phyloP scores from a whole-genome alignment of 257 asterid species.

The Striga asiatica region DNA sequence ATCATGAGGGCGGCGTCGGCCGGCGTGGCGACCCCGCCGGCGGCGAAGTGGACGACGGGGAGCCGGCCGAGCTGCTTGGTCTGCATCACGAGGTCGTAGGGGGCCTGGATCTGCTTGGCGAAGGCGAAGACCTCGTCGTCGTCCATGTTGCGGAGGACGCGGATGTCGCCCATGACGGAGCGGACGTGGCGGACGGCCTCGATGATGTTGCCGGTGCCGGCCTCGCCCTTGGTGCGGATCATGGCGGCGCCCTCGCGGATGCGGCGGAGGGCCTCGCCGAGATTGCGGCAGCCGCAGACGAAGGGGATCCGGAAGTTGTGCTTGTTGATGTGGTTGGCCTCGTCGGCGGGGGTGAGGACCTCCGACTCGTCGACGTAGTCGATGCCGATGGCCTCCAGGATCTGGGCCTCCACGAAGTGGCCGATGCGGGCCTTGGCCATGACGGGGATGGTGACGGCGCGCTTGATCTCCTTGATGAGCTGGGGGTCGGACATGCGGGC shows the following conservation, averaged over 20 bases:
- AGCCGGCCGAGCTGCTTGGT: constrained; percentile 80
- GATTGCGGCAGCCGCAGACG: constrained; percentile 94
- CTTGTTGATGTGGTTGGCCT: constrained; percentile 72
- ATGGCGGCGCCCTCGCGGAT: constrained; percentile 90
- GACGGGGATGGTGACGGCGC: constrained; percentile 80
- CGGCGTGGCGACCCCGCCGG: constrained; percentile 92
- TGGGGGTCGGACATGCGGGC: constrained; percentile 94
- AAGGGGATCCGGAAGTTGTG: constrained; percentile 88
- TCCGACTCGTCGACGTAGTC: constrained; percentile 89
- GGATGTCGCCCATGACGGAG: constrained; percentile 74
- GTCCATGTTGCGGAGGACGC: constrained; percentile 73
- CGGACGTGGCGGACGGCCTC: constrained; percentile 97
- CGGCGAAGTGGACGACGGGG: constrained; percentile 85
- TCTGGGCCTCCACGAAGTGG: constrained; percentile 88
- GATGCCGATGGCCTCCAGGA: constrained; percentile 69
- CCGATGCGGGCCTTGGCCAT: constrained; percentile 93
- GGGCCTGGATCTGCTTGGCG: constrained; percentile 74
- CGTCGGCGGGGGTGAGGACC: constrained; percentile 78
- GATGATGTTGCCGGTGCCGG: constrained; percentile 74
- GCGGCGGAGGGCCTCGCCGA: constrained; percentile 87
- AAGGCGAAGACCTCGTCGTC: constrained; percentile 81
- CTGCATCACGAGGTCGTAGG: constrained; percentile 85
- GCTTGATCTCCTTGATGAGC: constrained; percentile 72
- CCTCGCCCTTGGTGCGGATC: constrained; percentile 92
- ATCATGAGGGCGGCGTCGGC: constrained; percentile 86